These are phyloP conservation scores for Adenanthera pavonina DNA, from an alignment of 306 rosid species.

Conservation along the genomic window DNA sequence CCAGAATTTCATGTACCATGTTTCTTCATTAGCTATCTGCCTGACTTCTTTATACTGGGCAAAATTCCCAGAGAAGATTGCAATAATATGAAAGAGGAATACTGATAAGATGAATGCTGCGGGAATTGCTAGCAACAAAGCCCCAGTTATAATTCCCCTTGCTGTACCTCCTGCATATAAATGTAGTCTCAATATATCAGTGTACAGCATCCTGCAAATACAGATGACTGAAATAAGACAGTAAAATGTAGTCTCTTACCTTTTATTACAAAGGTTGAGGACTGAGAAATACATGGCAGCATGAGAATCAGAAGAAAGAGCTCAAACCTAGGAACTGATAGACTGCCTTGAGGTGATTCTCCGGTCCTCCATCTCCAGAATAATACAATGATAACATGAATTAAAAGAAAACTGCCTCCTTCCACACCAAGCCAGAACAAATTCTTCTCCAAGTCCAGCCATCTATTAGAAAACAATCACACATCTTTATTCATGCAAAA, in stretches of 20 bases:
- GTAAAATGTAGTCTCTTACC: constrained; percentile 36
- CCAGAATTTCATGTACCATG: constrained; percentile 54
- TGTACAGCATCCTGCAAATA: constrained; percentile 18
- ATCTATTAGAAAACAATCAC: constrained; percentile 51
- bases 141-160: constrained; percentile 63
- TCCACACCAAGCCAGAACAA: constrained; percentile 71
- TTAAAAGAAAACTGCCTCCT: constrained; percentile 54
- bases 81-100: constrained; percentile 55
- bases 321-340: constrained; percentile 68
- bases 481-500: constrained; percentile 2
- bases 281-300: constrained; percentile 78
- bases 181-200: constrained; percentile 28
- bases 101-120: constrained; percentile 60
- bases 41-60: constrained; percentile 59
- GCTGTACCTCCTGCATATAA: constrained; percentile 64
- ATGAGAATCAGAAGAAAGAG: constrained; percentile 63
- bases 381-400: constrained; percentile 52
- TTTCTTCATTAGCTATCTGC: constrained; percentile 39
- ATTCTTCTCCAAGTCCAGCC: constrained; percentile 74
- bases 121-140: constrained; percentile 62
- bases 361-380: constrained; percentile 62
- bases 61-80: constrained; percentile 53
- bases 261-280: constrained; percentile 58
- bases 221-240: constrained; percentile 10
- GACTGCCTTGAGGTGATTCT: constrained; percentile 52